Base-by-base conservation (phyloP, 2,329 filamentous ascomycete genomes). In the Zymoseptoria pseudotritici region DNA sequence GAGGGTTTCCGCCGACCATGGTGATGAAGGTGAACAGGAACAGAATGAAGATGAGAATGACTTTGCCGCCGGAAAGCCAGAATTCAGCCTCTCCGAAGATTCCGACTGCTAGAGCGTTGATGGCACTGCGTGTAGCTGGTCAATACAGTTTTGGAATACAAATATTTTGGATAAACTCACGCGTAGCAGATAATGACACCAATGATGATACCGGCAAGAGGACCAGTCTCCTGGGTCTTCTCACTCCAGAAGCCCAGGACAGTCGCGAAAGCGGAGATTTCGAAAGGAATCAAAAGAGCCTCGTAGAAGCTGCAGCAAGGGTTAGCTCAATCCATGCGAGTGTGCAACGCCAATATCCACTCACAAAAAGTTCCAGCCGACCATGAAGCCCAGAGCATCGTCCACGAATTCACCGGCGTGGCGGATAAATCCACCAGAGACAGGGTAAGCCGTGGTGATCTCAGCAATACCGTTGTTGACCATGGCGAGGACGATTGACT, bases 401-500 rank as follows among this genome's bases (percentile, higher is more conserved):
- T 87, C 85, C 10, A 83, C 83, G 82, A 83, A 87, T 64, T 83
- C 77, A 26, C 84, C 83, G 3, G 83, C 83, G 66, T 86, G 78
- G 60, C 85, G 83, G 64, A 88, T 81, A 69, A 86, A 87, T 2
- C 82, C 82, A 63, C 85, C 84, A 50, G 79, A 80, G 53, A 88
- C 79, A 22, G 86, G 85, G 78, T 85, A 84, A 63, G 81, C 82
- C 46, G 79, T 78, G 29, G 77, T 80, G 85, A 88, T 87, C 71
- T 88, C 85, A 8, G 85, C 85, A 61, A 86, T 77, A 62, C 79
- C 80, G 69, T 86, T 87, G 78, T 86, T 87, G 69, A 87, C 82
- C 53, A 85, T 75, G 22, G 76, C 84, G 61, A 87, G 77, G 57
- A 86, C 68, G 66, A 76, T 70, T 46, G 77, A 77, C 70, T 87